Percentiles rank a stretch among this genome's conserved stretches.
phyloP scores from a whole-genome alignment of 768 basidiomycete species.

The Scleroderma citrinum region DNA sequence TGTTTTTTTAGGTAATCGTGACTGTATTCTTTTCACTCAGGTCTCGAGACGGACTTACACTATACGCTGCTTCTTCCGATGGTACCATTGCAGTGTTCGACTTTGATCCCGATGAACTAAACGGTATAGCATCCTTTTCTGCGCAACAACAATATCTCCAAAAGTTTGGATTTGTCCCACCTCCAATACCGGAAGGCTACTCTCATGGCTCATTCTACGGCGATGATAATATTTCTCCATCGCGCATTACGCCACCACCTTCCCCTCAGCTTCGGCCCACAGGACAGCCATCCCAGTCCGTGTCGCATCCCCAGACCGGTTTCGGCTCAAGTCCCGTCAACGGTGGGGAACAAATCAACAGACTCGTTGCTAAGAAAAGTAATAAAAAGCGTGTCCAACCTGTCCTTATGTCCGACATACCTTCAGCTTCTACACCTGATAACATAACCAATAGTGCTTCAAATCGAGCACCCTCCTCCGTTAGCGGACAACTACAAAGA shows the following conservation, averaged over 20 bases:
- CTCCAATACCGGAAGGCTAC: conserved; percentile 65
- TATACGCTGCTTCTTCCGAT: conserved; percentile 95
- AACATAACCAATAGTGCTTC: conserved; percentile 1
- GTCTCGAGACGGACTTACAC: conserved; percentile 87
- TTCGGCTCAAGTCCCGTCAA: conserved; percentile 35
- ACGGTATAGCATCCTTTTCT: conserved; percentile 69
- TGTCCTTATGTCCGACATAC: conserved; percentile 32
- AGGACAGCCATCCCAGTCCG: conserved; percentile 23
- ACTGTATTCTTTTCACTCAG: conserved; percentile 32
- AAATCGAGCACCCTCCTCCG: neutral
- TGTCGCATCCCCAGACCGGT: conserved; percentile 28
- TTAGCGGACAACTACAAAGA: neutral
- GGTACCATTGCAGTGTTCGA: conserved; percentile 87
- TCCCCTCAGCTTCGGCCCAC: conserved; percentile 35
- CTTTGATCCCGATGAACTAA: conserved; percentile 75
- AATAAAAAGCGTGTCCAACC: conserved; percentile 64
- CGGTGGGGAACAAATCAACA: conserved; percentile 59
- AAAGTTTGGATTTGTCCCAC: conserved; percentile 70
- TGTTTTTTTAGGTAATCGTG: neutral
- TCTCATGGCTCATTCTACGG: conserved; percentile 41
- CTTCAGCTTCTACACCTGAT: conserved; percentile 27
- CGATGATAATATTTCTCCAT: conserved; percentile 17
- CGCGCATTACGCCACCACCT: conserved; percentile 43
- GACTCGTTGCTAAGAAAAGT: conserved; percentile 68
- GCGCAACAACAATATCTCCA: conserved; percentile 76